Base-by-base conservation (phyloP, 768 basidiomycete genomes). In the Ramaria sp. region DNA sequence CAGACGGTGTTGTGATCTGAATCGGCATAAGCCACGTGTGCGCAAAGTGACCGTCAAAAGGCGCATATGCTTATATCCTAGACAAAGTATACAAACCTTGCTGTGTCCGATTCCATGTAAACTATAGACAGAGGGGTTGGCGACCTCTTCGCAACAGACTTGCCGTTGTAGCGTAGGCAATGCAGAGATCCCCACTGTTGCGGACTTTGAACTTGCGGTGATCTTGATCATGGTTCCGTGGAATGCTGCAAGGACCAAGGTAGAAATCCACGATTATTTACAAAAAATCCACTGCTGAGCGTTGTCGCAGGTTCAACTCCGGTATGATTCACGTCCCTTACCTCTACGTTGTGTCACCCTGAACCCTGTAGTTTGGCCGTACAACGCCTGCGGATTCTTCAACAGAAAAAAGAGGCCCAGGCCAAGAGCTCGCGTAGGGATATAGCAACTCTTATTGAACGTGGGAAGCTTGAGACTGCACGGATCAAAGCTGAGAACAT, bases 341-440 rank as follows among this genome's bases (percentile, higher is more conserved):
- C 36, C 48, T 30, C 42, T 54, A 49, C 10, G 25, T 39, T 49
- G 30, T 47, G 44, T 39, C 34, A 41, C n/a, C 24, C 38, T n/a
- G 58, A 58, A 47, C 56, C 30, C 9, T 22, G 28, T 57, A 92
- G 88, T 56, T 75, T 94, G 32, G 87, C 88, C 0, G 85, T 92
- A 20, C 89, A 94, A 66, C 80, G 88, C 16, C 72, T 92, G 57
- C 78, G 88, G 54, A 93, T 83, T 18, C 71, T 92, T 9, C 87
- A 93, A 61, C 88, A 93, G 71, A 98, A 98, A 79, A 93, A 87
- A 69, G 81, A 84, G 60, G 91, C 93, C 0, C 81, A 96, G 18
- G 82, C 83, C 1, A 86, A 87, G 67, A 63, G 65, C 38, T 64
- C 85, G 34, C 75, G 92, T 18, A 74, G 88, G 41, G 90, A 94